Evolutionary conservation across 164 flowering plant genomes (phyloP), one percentile per base, ranked within the genome.

Genomic region (Brasenia schreberi): DNA sequence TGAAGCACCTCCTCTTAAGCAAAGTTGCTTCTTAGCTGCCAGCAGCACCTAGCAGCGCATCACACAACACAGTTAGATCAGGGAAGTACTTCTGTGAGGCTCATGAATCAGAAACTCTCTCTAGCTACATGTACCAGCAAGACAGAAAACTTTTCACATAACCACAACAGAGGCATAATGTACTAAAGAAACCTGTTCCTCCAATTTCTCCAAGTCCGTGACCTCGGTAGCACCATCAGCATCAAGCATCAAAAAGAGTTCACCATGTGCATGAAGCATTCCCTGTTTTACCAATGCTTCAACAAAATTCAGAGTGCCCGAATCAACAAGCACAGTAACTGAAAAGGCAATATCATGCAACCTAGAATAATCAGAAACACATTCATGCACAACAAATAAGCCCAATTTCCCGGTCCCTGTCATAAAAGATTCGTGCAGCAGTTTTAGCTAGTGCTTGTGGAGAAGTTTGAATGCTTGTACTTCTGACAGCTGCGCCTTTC

Each of bases 221-320:
- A 95, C 81, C 77, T 89, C 87, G 60, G 99, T 95, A 65, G 99
- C 99, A 3, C 99, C 97, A 88, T 95, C 99, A 81, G 99, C 99
- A 83, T 95, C 99, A 69, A 95, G 82, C 99, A 95, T 91, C 27
- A 95, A 69, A 73, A 95, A 89, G 64, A 95, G 73, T 77, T 92
- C 92, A 75, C 99, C 97, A 66, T 96, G 96, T 68, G 96, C 82
- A 81, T 92, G 97, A 69, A 95, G 90, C 95, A 95, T 95, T 74
- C 97, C 97, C 87, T 85, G 83, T 68, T 71, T 23, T 23, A 23
- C 2, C 79, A 78, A 83, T 80, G 92, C 92, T 87, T 89, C 27
- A 23, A 80, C 85, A 68, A 81, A 82, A 18, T 76, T 69, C 81
- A 69, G 73, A 81, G 69, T 75, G 77, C 86, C 79, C 77, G 75